Conservation (phyloP, 2,329 filamentous ascomycete genomes). For the Arthrobotrys iridis region DNA sequence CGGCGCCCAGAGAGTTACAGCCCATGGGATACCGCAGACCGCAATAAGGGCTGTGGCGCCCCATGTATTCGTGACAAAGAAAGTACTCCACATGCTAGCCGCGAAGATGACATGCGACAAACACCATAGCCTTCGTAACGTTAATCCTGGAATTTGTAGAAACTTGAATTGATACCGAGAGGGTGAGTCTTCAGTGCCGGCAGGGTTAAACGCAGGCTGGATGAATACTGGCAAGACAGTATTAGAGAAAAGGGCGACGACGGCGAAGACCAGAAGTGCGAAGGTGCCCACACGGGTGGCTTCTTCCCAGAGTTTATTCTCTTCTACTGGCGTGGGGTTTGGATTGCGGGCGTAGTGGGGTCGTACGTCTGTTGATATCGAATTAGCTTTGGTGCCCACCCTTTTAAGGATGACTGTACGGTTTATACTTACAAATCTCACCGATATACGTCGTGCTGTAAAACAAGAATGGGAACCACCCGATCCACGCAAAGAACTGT, state of each 20-base stretch:
- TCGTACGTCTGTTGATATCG: constrained; percentile 70
- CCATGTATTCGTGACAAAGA: constrained; percentile 76
- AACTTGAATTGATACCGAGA: constrained; percentile 67
- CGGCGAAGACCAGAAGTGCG: constrained; percentile 85
- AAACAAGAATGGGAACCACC: constrained; percentile 94
- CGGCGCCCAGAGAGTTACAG: constrained; percentile 90
- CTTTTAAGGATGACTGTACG: background rate
- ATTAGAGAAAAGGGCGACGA: constrained; percentile 83
- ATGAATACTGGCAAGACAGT: constrained; percentile 87
- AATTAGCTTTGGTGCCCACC: background rate
- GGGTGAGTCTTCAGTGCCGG: constrained; percentile 54
- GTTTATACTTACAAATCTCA: constrained; percentile 71
- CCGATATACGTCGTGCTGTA: constrained; percentile 95
- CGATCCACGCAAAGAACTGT: constrained; percentile 89
- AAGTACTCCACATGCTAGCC: constrained; percentile 80
- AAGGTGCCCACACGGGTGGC: constrained; percentile 89
- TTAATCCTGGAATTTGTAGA: constrained; percentile 82
- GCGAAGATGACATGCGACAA: constrained; percentile 85
- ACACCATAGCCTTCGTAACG: constrained; percentile 88
- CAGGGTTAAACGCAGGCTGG: constrained; percentile 75
- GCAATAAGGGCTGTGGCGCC: constrained; percentile 81
- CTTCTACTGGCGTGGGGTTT: constrained; percentile 77
- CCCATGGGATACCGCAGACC: constrained; percentile 89
- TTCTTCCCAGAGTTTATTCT: constrained; percentile 81
- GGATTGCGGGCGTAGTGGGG: constrained; percentile 81